Percentiles rank a stretch among this genome's conserved stretches.
Conservation (phyloP, 2,329 filamentous ascomycete genomes). For the Microsporum canis region DNA sequence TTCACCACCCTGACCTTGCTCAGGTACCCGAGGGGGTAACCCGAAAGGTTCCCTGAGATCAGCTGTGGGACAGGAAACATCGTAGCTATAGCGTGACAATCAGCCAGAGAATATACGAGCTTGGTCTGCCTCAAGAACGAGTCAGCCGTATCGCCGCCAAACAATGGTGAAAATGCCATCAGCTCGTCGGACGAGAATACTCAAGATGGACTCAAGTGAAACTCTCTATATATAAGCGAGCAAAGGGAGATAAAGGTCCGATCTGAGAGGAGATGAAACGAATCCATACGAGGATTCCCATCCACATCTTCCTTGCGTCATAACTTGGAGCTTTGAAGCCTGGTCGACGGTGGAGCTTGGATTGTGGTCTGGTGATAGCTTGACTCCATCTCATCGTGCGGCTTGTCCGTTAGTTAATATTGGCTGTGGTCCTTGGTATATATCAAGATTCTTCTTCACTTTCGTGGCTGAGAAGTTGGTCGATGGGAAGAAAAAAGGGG, state of each 20-base stretch:
- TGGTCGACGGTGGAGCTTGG: background rate
- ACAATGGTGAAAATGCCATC: background rate
- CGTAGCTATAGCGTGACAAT: no score
- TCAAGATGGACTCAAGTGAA: background rate
- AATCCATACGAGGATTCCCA: background rate
- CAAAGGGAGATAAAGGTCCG: background rate
- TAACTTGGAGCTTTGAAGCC: background rate
- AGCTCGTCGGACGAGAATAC: background rate
- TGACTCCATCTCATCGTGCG: background rate
- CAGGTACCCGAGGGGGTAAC: background rate
- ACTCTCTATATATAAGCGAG: background rate
- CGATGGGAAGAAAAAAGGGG: background rate
- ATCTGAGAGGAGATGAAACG: background rate
- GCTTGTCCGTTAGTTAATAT: background rate
- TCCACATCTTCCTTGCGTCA: background rate
- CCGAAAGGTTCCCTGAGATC: background rate
- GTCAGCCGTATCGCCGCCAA: background rate
- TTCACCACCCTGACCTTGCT: background rate
- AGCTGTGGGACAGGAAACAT: background rate
- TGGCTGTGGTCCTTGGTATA: background rate
- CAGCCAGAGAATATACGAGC: background rate
- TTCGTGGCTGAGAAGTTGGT: background rate
- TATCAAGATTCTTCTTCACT: background rate
- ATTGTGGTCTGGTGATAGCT: background rate
- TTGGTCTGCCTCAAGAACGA: background rate